Conservation (phyloP, 306 rosid genomes). For the Lotus japonicus region DNA sequence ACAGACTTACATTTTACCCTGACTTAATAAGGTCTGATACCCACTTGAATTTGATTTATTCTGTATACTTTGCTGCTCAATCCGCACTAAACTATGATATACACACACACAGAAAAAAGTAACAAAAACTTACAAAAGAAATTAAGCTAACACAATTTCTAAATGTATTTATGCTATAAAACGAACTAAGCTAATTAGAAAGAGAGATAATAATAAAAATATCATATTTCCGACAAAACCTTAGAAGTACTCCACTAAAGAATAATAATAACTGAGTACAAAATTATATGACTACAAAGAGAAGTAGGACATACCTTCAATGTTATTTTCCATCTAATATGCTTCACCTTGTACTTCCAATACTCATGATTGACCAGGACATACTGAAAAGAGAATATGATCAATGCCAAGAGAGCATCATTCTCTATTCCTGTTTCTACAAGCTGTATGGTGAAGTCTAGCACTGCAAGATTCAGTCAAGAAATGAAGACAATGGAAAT, state of each 20-base stretch:
- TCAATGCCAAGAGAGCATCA: slow-evolving; percentile 66
- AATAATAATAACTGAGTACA: neutral
- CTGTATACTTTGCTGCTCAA: too few relatives aligned
- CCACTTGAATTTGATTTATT: too few relatives aligned
- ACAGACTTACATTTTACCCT: too few relatives aligned
- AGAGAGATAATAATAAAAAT: neutral
- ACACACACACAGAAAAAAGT: too few relatives aligned
- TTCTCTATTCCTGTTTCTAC: slow-evolving; percentile 78
- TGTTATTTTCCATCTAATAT: slow-evolving; percentile 76
- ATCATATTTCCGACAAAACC: neutral
- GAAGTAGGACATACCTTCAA: slow-evolving; percentile 56
- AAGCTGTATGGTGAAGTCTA: slow-evolving; percentile 81
- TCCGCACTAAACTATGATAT: too few relatives aligned
- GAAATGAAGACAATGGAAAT: slow-evolving; percentile 20
- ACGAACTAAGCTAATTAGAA: too few relatives aligned
- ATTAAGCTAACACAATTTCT: too few relatives aligned
- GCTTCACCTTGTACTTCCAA: slow-evolving; percentile 82
- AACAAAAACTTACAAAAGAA: too few relatives aligned
- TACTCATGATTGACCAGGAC: slow-evolving; percentile 75
- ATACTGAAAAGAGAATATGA: slow-evolving; percentile 80
- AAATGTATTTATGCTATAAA: too few relatives aligned
- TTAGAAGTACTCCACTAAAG: slow-evolving; percentile 4
- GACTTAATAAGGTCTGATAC: too few relatives aligned
- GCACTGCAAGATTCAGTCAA: slow-evolving; percentile 57
- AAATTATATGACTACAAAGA: neutral